Percentiles rank a stretch among this genome's conserved stretches.
Evolutionary conservation across 495 filamentous ascomycete genomes (phyloP).

Genomic region (Penicillium cinerascens): DNA sequence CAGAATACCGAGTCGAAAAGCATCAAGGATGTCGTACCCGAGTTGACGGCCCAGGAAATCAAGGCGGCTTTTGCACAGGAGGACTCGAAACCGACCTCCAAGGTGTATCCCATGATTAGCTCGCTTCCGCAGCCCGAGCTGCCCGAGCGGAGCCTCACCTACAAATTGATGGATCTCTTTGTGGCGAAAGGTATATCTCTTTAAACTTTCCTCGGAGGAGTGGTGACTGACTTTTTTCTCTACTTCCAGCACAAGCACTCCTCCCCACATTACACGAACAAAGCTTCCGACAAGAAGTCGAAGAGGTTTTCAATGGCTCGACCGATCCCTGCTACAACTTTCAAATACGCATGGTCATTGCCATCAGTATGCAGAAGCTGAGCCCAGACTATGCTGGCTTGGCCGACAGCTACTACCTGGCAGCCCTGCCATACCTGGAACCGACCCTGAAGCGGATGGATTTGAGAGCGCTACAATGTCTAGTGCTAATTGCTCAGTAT

Average conservation of each 20-base stretch:
- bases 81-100: constrained; percentile 58
- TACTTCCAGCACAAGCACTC: constrained; percentile 69
- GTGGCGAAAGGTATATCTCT: constrained; percentile 67
- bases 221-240: constrained; percentile 10
- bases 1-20: constrained; percentile 77
- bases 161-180: constrained; percentile 74
- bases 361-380: constrained; percentile 87
- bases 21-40: constrained; percentile 84
- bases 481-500: constrained; percentile 84
- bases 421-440: constrained; percentile 78
- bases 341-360: constrained; percentile 80
- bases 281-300: constrained; percentile 67
- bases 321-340: constrained; percentile 80
- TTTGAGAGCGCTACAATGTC: constrained; percentile 82
- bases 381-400: constrained; percentile 76
- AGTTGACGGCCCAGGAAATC: constrained; percentile 57
- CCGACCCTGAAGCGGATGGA: constrained; percentile 75
- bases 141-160: constrained; percentile 62
- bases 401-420: constrained; percentile 88
- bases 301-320: constrained; percentile 74
- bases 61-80: constrained; percentile 54
- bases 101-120: constrained; percentile 76
- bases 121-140: constrained; percentile 65
- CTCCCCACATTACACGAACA: constrained; percentile 83
- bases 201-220: too few species aligned